Evolutionary conservation across 495 filamentous ascomycete species (phyloP).

Genomic region (Tuber umbilicatum): DNA sequence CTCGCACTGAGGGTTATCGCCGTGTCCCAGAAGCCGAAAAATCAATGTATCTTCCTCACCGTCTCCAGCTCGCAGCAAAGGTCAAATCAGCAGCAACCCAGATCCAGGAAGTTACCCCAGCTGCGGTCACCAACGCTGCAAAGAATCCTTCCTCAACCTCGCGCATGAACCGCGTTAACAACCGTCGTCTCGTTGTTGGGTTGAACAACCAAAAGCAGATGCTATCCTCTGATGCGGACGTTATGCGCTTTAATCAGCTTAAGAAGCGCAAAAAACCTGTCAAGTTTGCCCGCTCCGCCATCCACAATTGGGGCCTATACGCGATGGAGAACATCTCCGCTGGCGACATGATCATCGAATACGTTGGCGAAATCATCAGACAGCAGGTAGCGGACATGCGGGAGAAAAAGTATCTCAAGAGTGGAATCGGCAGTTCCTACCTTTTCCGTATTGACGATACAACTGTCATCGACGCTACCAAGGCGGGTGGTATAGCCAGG

Average conservation of each 20-base stretch:
- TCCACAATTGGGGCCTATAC: constrained; percentile 98
- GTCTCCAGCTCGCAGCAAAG: constrained; percentile 80
- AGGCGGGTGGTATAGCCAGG: constrained; percentile 92
- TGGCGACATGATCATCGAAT: constrained; percentile 99
- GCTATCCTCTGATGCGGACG: constrained; percentile 76
- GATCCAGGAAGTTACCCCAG: constrained; percentile 40
- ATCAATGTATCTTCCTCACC: constrained; percentile 94
- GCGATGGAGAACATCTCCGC: constrained; percentile 94
- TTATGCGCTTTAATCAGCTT: constrained; percentile 94
- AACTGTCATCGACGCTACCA: constrained; percentile 95
- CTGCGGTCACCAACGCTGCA: constrained; percentile 24
- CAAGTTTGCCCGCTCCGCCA: constrained; percentile 93
- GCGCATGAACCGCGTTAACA: constrained; percentile 85
- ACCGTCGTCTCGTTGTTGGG: constrained; percentile 85
- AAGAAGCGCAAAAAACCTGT: constrained; percentile 99
- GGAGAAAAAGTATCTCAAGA: constrained; percentile 84
- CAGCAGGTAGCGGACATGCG: constrained; percentile 94
- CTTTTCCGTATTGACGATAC: constrained; percentile 97
- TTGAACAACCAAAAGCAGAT: constrained; percentile 89
- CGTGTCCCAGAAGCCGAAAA: constrained; percentile 95
- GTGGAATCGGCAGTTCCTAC: constrained; percentile 94
- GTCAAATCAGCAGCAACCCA: constrained; percentile 68
- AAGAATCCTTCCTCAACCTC: constrained; percentile 53
- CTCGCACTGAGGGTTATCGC: constrained; percentile 85
- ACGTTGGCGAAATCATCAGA: constrained; percentile 94